These are phyloP conservation scores for Epichloe typhina DNA, from an alignment of 2,329 filamentous ascomycete species.

Conservation along the genomic window DNA sequence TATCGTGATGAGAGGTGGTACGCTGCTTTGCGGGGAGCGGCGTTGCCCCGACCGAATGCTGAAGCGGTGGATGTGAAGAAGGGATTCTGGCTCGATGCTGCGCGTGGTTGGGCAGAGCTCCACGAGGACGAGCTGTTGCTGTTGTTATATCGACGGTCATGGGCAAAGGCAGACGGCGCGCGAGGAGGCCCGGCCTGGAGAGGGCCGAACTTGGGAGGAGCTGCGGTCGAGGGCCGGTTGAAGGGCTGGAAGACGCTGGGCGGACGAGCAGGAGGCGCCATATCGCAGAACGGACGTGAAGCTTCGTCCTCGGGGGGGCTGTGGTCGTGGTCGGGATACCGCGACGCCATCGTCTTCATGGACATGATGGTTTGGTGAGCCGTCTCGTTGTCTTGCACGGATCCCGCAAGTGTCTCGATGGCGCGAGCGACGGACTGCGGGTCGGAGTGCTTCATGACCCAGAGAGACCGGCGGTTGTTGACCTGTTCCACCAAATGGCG, in stretches of 20 bases:
- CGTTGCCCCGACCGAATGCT: constrained; percentile 4
- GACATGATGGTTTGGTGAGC: constrained; percentile 17
- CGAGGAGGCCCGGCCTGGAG: constrained; percentile 17
- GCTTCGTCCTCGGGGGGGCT: not conserved
- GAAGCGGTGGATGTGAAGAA: constrained; percentile 4
- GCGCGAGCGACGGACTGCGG: constrained; percentile 18
- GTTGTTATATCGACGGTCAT: constrained; percentile 12
- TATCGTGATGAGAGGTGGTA: constrained; percentile 12
- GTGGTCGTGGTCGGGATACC: not conserved
- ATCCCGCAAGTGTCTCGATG: constrained; percentile 19
- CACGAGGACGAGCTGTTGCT: constrained; percentile 7
- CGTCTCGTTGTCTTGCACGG: constrained; percentile 15
- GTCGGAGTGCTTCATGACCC: constrained; percentile 22
- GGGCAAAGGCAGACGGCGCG: constrained; percentile 13
- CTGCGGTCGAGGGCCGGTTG: constrained; percentile 9
- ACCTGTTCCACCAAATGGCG: constrained; percentile 23
- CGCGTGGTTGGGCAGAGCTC: constrained; percentile 11
- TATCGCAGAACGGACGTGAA: not conserved
- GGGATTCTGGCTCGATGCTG: not conserved
- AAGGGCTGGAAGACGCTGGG: constrained; percentile 14
- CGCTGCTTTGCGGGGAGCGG: not conserved
- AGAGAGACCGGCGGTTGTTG: constrained; percentile 22
- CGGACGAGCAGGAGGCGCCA: constrained; percentile 10
- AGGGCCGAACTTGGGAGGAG: constrained; percentile 19
- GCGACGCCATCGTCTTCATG: constrained; percentile 7